Evolutionary conservation across 805 yeast genomes (phyloP).

Genomic region (Candida maesae): DNA sequence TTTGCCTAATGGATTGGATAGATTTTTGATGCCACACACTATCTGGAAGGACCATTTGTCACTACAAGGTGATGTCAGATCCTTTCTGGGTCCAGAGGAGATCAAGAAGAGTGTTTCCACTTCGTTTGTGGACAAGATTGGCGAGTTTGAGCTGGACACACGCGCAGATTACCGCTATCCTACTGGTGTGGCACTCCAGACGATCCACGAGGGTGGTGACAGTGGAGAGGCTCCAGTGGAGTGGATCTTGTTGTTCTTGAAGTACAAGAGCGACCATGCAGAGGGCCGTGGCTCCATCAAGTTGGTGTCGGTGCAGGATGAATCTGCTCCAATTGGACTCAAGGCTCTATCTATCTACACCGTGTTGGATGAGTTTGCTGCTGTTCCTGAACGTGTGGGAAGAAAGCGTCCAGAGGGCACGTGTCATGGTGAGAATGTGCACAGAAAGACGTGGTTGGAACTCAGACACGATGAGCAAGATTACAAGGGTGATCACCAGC

Average conservation of each 20-base stretch:
- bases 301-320: slow-evolving; percentile 30
- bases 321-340: slow-evolving; percentile 27
- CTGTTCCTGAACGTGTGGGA: slow-evolving; percentile 33
- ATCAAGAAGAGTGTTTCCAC: slow-evolving; percentile 23
- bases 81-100: slow-evolving; percentile 29
- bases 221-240: slow-evolving; percentile 29
- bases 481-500: slow-evolving; percentile 33
- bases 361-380: slow-evolving; percentile 31
- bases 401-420: slow-evolving; percentile 34
- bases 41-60: slow-evolving; percentile 38
- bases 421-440: slow-evolving; percentile 36
- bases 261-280: slow-evolving; percentile 32
- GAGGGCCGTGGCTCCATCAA: slow-evolving; percentile 32
- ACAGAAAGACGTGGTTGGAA: slow-evolving; percentile 39
- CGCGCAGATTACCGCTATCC: slow-evolving; percentile 29
- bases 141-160: slow-evolving; percentile 29
- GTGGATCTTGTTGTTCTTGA: slow-evolving; percentile 33
- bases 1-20: slow-evolving; percentile 19
- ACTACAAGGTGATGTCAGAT: slow-evolving; percentile 32
- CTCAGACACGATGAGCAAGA: slow-evolving; percentile 28
- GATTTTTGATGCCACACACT: slow-evolving; percentile 28
- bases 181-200: slow-evolving; percentile 28
- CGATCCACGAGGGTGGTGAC: slow-evolving; percentile 27
- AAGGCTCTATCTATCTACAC: slow-evolving; percentile 35
- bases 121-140: slow-evolving; percentile 22